These are phyloP conservation scores for Aegilops umbellulata DNA, from an alignment of 176 grass and related monocot species.

Conservation along the genomic window DNA sequence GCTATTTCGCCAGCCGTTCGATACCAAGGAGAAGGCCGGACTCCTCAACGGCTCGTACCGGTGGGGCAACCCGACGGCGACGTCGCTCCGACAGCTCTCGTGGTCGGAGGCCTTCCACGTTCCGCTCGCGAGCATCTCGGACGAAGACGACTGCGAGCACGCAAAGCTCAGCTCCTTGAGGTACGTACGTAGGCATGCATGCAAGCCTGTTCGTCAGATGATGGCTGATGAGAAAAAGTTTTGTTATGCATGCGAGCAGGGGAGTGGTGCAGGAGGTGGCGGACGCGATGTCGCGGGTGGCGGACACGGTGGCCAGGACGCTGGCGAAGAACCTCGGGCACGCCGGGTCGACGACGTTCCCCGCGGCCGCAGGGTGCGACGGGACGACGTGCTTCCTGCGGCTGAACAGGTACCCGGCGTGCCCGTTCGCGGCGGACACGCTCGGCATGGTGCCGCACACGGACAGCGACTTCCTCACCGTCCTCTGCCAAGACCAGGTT, in stretches of 20 bases:
- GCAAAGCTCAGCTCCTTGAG: too few relatives aligned
- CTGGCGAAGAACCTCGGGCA: too few relatives aligned
- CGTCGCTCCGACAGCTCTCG: conserved; percentile 53
- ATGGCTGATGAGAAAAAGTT: too few relatives aligned
- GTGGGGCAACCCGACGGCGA: conserved; percentile 69
- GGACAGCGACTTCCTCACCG: conserved; percentile 80
- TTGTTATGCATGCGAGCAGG: conserved; percentile 8
- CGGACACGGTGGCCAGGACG: background rate
- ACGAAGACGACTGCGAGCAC: too few relatives aligned
- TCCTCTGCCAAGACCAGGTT: conserved; percentile 57
- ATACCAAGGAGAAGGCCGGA: background rate
- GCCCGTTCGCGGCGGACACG: conserved; percentile 22
- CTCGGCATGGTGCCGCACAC: conserved; percentile 77
- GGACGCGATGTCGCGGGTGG: conserved; percentile 50
- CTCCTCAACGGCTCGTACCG: conserved; percentile 27
- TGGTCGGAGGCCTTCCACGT: conserved; percentile 97
- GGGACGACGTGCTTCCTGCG: conserved; percentile 56
- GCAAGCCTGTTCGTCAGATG: too few relatives aligned
- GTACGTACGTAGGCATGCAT: background rate
- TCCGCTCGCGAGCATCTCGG: conserved; percentile 11
- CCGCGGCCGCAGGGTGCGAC: background rate
- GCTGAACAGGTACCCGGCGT: conserved; percentile 77
- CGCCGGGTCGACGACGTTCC: too few relatives aligned
- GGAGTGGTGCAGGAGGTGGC: conserved; percentile 51
- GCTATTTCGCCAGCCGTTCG: conserved; percentile 51